Evolutionary conservation across 768 basidiomycete genomes (phyloP).

Genomic region (Trichaptum fuscoviolaceum): DNA sequence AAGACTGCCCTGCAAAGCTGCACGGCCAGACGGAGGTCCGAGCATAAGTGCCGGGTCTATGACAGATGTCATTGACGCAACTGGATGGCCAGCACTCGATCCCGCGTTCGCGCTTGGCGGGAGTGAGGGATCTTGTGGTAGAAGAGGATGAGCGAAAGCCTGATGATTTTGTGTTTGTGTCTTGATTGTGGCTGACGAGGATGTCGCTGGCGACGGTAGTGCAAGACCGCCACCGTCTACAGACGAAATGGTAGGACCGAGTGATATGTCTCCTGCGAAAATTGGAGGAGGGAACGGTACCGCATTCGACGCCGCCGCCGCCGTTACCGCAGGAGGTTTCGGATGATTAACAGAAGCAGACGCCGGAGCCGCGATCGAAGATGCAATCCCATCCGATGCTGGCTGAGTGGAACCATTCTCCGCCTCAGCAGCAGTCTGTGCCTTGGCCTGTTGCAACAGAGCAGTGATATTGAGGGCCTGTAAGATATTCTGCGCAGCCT

Average conservation of each 20-base stretch:
- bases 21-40: slow-evolving; percentile 33
- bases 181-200: slow-evolving; percentile 9
- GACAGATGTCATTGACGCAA: background rate
- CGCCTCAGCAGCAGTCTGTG: background rate
- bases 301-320: background rate
- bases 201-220: slow-evolving; percentile 9
- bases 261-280: background rate
- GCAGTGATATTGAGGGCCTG: slow-evolving; percentile 65
- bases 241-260: slow-evolving; percentile 2
- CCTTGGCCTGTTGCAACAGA: background rate
- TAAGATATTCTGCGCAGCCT: slow-evolving; percentile 72
- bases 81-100: no score
- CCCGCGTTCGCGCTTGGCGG: no score
- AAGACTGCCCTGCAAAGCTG: slow-evolving; percentile 68
- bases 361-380: no score
- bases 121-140: no score
- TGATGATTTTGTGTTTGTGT: slow-evolving; percentile 13
- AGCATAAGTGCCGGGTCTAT: background rate
- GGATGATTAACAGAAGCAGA: background rate
- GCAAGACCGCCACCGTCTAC: slow-evolving; percentile 16
- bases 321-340: background rate
- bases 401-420: no score
- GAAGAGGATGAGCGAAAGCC: slow-evolving; percentile 29
- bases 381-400: no score
- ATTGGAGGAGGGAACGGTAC: slow-evolving; percentile 4